Percentiles rank a stretch among this genome's conserved stretches.
phyloP scores from a whole-genome alignment of 139 green algal species.

The Chlorella sp. region DNA sequence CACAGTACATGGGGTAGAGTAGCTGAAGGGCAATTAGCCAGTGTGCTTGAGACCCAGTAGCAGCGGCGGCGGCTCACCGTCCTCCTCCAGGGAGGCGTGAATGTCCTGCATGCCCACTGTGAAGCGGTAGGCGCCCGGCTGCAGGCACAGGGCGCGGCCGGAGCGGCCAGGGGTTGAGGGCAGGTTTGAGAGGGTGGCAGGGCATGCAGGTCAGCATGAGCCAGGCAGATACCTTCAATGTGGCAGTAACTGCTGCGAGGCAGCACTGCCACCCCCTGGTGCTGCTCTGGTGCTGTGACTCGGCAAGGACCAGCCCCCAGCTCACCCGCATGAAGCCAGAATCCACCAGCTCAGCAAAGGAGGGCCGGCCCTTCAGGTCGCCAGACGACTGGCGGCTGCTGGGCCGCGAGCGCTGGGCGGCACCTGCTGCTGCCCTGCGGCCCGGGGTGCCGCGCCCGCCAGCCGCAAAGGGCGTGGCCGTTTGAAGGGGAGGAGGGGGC shows the following conservation, averaged over 20 bases:
- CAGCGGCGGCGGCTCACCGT: slow-evolving; percentile 6
- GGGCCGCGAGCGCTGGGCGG: slow-evolving; percentile 4
- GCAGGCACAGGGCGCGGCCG: background rate
- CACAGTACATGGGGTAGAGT: no score
- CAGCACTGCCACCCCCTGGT: no score
- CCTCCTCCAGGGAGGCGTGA: slow-evolving; percentile 27
- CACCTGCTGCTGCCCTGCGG: background rate
- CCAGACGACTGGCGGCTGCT: slow-evolving; percentile 22
- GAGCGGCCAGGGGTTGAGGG: background rate
- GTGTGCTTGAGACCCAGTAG: no score
- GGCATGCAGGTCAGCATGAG: no score
- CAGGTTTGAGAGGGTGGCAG: background rate
- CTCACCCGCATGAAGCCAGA: slow-evolving; percentile 44
- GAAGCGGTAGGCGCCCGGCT: slow-evolving; percentile 53
- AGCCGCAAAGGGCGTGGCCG: slow-evolving; percentile 34
- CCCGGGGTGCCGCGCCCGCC: background rate
- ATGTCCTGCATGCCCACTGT: slow-evolving; percentile 53
- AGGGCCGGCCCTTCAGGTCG: slow-evolving; percentile 48
- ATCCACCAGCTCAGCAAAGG: slow-evolving; percentile 56
- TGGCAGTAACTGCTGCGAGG: no score
- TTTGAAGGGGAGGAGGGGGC: slow-evolving; percentile 65
- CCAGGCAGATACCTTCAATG: no score
- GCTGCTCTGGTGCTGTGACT: no score
- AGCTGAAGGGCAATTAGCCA: no score
- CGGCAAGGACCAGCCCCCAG: no score